Conservation (phyloP, 768 basidiomycete species). For the Termitomyces sp. region DNA sequence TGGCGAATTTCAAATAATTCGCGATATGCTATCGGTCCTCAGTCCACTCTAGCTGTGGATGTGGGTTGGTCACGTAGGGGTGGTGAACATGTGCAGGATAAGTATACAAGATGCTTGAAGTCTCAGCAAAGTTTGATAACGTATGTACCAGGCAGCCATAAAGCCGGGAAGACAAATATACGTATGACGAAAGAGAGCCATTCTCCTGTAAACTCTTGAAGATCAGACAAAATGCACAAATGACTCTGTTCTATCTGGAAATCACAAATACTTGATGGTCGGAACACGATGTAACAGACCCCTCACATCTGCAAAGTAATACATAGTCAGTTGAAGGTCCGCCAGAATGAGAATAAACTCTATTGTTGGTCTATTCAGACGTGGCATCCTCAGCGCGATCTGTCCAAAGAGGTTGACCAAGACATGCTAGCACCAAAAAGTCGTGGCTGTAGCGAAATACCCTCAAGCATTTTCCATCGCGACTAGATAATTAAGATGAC, state of each 20-base stretch:
- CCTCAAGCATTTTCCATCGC: background rate
- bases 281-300: background rate
- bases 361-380: background rate
- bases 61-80: background rate
- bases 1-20: background rate
- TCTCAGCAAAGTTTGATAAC: background rate
- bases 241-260: background rate
- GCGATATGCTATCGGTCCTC: background rate
- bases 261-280: background rate
- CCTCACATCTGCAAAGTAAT: background rate
- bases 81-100: no score
- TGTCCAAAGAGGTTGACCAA: slow-evolving; percentile 6
- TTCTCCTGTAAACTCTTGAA: background rate
- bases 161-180: background rate
- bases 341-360: background rate
- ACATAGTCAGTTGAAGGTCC: background rate
- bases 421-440: background rate
- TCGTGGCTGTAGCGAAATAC: background rate
- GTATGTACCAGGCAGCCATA: background rate
- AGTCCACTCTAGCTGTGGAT: background rate
- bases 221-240: no score
- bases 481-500: background rate
- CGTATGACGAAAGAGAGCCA: background rate
- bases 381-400: slow-evolving; percentile 24
- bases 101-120: background rate